These are phyloP conservation scores for Suhomyces maxii DNA, from an alignment of 1,139 yeast genomes.

Conservation along the genomic window DNA sequence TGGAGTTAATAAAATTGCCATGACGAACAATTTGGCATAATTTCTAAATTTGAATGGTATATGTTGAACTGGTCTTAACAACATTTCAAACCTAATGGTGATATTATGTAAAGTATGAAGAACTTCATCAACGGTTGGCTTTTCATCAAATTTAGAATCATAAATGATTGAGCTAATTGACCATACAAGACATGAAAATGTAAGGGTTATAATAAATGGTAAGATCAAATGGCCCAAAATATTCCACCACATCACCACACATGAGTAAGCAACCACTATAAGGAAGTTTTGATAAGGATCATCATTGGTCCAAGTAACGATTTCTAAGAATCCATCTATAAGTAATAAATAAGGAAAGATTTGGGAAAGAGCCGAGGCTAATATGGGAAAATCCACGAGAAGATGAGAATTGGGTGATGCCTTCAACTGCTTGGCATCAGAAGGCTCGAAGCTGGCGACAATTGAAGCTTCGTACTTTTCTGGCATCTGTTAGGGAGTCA, in stretches of 20 bases:
- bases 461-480: conserved; percentile 18
- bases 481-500: conserved; percentile 11
- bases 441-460: conserved; percentile 37
- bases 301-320: conserved; percentile 57
- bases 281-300: conserved; percentile 51
- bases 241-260: conserved; percentile 49
- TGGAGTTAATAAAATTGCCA: conserved; percentile 46
- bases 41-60: conserved; percentile 28
- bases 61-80: conserved; percentile 43
- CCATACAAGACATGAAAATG: conserved; percentile 48
- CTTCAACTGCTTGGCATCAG: conserved; percentile 33
- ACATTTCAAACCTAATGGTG: conserved; percentile 44
- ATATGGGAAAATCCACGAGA: conserved; percentile 44
- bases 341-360: conserved; percentile 51
- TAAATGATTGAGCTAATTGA: conserved; percentile 41
- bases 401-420: conserved; percentile 29
- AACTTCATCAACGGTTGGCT: conserved; percentile 60
- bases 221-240: conserved; percentile 33
- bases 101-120: conserved; percentile 52
- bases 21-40: conserved; percentile 32
- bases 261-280: conserved; percentile 40
- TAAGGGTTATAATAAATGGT: conserved; percentile 38
- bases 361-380: conserved; percentile 48
- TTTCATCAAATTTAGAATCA: conserved; percentile 45
- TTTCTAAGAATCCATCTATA: conserved; percentile 44